A percentile compares a stretch with the other conserved stretches of the same genome.
phyloP scores from a whole-genome alignment of 768 basidiomycete species.

The Rubroboletus pulcherrimus region DNA sequence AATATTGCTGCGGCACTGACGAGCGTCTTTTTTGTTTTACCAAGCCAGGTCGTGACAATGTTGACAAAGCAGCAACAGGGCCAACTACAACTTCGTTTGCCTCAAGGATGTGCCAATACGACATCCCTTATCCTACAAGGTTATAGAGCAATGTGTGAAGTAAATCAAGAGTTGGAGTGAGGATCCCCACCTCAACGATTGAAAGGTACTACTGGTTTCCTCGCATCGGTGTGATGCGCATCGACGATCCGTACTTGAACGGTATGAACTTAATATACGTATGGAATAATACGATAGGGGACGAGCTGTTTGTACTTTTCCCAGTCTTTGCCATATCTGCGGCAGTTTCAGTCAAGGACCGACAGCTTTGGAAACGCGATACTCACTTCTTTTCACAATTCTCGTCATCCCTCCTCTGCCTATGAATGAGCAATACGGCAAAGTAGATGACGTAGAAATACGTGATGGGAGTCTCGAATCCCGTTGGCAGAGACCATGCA shows the following conservation, averaged over 20 bases:
- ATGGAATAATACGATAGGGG: conserved; percentile 82
- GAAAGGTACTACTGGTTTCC: neutral
- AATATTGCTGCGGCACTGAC: too few relatives aligned
- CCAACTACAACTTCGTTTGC: too few relatives aligned
- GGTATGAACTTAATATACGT: conserved; percentile 52
- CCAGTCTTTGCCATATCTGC: conserved; percentile 93
- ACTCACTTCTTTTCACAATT: conserved; percentile 83
- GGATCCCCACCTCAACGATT: too few relatives aligned
- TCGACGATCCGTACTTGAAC: neutral
- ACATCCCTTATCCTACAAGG: too few relatives aligned
- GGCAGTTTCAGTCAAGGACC: neutral
- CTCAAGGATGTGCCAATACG: too few relatives aligned
- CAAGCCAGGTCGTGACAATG: too few relatives aligned
- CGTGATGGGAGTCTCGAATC: conserved; percentile 88
- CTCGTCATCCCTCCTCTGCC: conserved; percentile 90
- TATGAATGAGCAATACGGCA: conserved; percentile 80
- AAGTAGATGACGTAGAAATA: conserved; percentile 96
- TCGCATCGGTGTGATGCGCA: neutral
- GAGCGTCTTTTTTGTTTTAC: too few relatives aligned
- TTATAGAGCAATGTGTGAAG: too few relatives aligned
- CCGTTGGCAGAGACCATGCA: conserved; percentile 92
- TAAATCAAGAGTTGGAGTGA: too few relatives aligned
- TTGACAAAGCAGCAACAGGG: too few relatives aligned
- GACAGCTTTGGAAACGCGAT: neutral
- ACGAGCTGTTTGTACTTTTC: conserved; percentile 83